A percentile compares a stretch with the other conserved stretches of the same genome.
Evolutionary conservation across 208 protist species (phyloP).

Genomic region (Acanthamoeba lenticulata): DNA sequence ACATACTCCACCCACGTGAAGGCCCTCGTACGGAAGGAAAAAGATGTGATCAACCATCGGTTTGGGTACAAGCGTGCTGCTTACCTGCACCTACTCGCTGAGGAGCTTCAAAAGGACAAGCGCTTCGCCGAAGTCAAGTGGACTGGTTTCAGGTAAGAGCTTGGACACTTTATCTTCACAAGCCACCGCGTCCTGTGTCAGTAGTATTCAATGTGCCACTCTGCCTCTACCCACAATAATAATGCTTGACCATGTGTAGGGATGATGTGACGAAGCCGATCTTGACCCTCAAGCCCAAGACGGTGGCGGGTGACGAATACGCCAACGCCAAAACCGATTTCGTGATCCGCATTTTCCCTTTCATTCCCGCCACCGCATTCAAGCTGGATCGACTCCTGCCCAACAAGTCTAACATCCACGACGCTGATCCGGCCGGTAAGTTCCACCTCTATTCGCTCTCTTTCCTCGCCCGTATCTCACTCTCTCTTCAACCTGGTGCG

Average conservation of each 20-base stretch:
- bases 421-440: not conserved
- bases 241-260: no score
- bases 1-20: not conserved
- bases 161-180: no score
- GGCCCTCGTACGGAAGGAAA: constrained; percentile 9
- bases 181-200: no score
- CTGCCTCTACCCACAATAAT: not conserved
- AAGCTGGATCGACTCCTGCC: constrained; percentile 44
- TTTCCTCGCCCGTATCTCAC: not conserved
- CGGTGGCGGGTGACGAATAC: not conserved
- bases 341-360: constrained; percentile 19
- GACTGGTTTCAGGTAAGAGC: constrained; percentile 10
- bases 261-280: constrained; percentile 31
- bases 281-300: constrained; percentile 29
- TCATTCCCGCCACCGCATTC: constrained; percentile 43
- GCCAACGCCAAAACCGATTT: constrained; percentile 52
- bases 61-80: constrained; percentile 41
- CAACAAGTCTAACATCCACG: constrained; percentile 41
- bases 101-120: constrained; percentile 46
- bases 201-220: no score
- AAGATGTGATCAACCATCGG: constrained; percentile 54
- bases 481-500: no score
- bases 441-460: not conserved
- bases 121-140: constrained; percentile 40
- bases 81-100: constrained; percentile 11